Percentiles rank a stretch among this genome's conserved stretches.
Conservation (phyloP, 2,329 filamentous ascomycete species). For the Arachnomyces sp. region DNA sequence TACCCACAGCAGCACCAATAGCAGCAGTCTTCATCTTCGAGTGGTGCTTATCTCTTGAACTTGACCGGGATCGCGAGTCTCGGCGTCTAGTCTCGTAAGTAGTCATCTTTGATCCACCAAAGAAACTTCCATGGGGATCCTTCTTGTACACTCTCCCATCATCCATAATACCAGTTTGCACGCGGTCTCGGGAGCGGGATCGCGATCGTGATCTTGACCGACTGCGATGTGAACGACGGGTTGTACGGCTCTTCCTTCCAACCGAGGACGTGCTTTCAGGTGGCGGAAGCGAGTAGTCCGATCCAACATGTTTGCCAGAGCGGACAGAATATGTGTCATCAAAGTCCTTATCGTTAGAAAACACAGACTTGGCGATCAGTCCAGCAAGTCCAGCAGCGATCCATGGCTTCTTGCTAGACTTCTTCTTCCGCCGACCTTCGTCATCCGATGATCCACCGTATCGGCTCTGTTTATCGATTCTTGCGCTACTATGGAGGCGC, state of each 20-base stretch:
- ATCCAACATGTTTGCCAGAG: conserved; percentile 38
- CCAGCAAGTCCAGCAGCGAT: conserved; percentile 48
- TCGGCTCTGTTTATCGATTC: conserved; percentile 53
- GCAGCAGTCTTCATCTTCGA: conserved; percentile 19
- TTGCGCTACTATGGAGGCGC: conserved; percentile 31
- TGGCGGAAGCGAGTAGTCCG: conserved; percentile 20
- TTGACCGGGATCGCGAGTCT: conserved; percentile 10
- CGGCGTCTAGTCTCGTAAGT: conserved; percentile 2
- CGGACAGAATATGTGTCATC: conserved; percentile 54
- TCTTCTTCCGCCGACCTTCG: conserved; percentile 36
- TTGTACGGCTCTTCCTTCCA: conserved; percentile 35
- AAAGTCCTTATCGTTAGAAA: conserved; percentile 44
- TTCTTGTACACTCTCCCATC: no score
- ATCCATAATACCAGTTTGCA: no score
- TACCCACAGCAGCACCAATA: conserved; percentile 31
- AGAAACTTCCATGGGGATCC: conserved; percentile 24
- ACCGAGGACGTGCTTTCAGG: conserved; percentile 21
- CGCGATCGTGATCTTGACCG: conserved; percentile 38
- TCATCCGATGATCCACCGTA: conserved; percentile 45
- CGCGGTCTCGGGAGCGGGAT: conserved; percentile 20
- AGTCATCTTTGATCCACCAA: conserved; percentile 8
- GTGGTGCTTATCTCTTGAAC: conserved; percentile 15
- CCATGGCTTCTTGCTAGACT: conserved; percentile 40
- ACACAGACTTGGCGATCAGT: conserved; percentile 48
- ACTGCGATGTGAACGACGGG: conserved; percentile 25